Conservation (phyloP, 2,329 filamentous ascomycete genomes). For the Trichoderma endophyticum region DNA sequence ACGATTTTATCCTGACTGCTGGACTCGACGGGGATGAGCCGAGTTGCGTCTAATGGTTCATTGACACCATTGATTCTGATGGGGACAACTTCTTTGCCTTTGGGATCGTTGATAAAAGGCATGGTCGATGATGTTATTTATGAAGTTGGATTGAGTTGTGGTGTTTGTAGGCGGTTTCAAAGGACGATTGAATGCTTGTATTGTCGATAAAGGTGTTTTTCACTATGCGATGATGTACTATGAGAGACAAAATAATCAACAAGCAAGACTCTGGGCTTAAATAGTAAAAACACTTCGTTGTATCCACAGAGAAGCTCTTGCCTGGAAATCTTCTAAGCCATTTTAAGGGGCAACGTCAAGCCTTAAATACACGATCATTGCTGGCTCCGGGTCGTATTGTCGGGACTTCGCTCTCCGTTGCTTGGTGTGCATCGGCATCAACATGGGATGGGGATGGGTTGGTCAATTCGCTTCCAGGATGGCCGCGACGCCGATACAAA, state of each 20-base stretch:
- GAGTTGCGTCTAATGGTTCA: neutral
- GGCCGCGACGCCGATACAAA: neutral
- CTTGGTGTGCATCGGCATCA: neutral
- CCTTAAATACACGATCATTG: neutral
- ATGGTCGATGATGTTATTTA: neutral
- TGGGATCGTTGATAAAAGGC: slow-evolving; percentile 11
- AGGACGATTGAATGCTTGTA: neutral
- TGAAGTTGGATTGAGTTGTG: neutral
- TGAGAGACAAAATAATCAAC: neutral
- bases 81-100: slow-evolving; percentile 11
- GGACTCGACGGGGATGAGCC: slow-evolving; percentile 9
- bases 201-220: neutral
- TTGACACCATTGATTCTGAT: slow-evolving; percentile 6
- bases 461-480: neutral
- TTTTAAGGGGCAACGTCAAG: neutral
- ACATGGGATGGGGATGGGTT: neutral
- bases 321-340: neutral
- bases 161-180: neutral
- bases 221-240: neutral
- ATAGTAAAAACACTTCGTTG: neutral
- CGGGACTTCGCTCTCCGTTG: neutral
- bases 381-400: neutral
- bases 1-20: neutral
- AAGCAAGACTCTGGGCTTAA: neutral
- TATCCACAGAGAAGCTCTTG: neutral